Evolutionary conservation across 108 stramenopile genomes (phyloP), one percentile per base, ranked within the genome.

Genomic region (Skeletonema costatum): DNA sequence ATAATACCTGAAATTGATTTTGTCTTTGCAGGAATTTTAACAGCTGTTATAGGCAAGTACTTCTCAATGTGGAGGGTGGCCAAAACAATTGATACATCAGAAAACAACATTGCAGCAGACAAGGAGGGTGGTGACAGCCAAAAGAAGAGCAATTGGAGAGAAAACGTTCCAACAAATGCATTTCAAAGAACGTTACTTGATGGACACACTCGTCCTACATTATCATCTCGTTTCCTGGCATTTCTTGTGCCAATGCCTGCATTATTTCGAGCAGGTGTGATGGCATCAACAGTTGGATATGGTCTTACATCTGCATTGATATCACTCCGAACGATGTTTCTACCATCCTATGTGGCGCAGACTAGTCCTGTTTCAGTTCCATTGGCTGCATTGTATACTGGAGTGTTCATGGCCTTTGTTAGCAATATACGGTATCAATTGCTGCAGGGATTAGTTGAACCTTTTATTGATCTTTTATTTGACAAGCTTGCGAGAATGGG

Each of bases 351-450:
- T 67, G 84, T 80, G 21, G 74, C 80, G 6, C 71, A 68, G 17
- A 92, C 93, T 0, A 46, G 70, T n/a, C 75, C 85, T 11, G 88
- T 95, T 10, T 87, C 88, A 48, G 75, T 91, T 2, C 35, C 75
- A 6, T 61, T 85, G 70, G 93, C 92, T 6, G 73, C 81, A 2
- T 17, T 95, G 7, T 95, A 89, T 64, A 95, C 93, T 2, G 91
- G 90, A 4, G 78, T 73, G 1, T 94, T 91, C 67, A 83, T 94
- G 87, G 88, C 88, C 2, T 19, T 91, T 25, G 87, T 92, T 21
- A 88, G 87, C 67, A 95, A 95, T 70, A 29, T 91, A 41, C 82
- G 91, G 7, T 95, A 95, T 82, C 93, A 95, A 73, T 0, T 95
- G 13, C 77, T 95, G n/a, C 92, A 92, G 74, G 93, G 93, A 19